Conservation (phyloP, 2,329 filamentous ascomycete genomes). For the Dothidotthia symphoricarpi region DNA sequence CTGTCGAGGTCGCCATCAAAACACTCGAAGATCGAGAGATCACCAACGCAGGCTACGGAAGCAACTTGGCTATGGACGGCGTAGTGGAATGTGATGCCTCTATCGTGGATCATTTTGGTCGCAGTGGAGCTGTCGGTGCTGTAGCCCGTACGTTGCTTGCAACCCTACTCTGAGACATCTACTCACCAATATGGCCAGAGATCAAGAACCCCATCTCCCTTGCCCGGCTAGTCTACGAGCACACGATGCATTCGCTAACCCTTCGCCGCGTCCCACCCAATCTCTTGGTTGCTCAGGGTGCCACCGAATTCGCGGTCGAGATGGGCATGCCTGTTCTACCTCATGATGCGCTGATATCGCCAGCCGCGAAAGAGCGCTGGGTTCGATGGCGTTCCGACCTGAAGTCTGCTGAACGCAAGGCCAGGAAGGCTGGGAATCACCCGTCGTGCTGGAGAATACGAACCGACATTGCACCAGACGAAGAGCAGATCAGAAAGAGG, state of each 20-base stretch:
- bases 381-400: slow-evolving; percentile 73
- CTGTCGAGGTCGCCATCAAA: slow-evolving; percentile 84
- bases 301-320: slow-evolving; percentile 79
- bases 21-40: slow-evolving; percentile 91
- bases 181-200: slow-evolving; percentile 52
- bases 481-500: slow-evolving; percentile 34
- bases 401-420: slow-evolving; percentile 57
- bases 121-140: slow-evolving; percentile 90
- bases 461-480: slow-evolving; percentile 20
- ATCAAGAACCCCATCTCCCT: slow-evolving; percentile 90
- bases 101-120: slow-evolving; percentile 83
- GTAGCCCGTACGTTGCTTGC: slow-evolving; percentile 68
- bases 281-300: slow-evolving; percentile 81
- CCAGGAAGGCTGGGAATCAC: slow-evolving; percentile 29
- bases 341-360: slow-evolving; percentile 76
- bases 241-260: slow-evolving; percentile 72
- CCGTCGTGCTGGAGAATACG: slow-evolving; percentile 30
- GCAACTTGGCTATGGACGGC: slow-evolving; percentile 88
- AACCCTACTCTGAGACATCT: slow-evolving; percentile 5
- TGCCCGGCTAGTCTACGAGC: slow-evolving; percentile 78
- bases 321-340: slow-evolving; percentile 71
- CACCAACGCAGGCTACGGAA: slow-evolving; percentile 94
- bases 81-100: slow-evolving; percentile 93
- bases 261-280: slow-evolving; percentile 90
- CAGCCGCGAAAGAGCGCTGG: slow-evolving; percentile 74